These are phyloP conservation scores for Nannizziopsis barbatae DNA, from an alignment of 2,329 filamentous ascomycete species.

Conservation along the genomic window DNA sequence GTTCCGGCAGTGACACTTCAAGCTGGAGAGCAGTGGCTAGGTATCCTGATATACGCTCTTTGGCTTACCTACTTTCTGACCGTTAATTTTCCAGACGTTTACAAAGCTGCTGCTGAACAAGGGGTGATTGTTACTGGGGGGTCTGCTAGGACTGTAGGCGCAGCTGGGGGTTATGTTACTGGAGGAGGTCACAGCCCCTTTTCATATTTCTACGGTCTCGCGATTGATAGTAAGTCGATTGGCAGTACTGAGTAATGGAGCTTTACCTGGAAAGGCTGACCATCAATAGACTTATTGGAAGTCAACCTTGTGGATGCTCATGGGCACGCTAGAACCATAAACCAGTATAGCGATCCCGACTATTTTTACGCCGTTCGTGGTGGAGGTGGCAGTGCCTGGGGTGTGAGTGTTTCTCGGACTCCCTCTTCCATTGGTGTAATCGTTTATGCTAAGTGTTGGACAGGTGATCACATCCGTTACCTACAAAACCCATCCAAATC, in stretches of 20 bases:
- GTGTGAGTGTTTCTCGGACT: slow-evolving; percentile 14
- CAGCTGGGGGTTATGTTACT: slow-evolving; percentile 22
- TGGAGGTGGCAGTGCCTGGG: slow-evolving; percentile 21
- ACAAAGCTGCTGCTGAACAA: slow-evolving; percentile 18
- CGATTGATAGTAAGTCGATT: slow-evolving; percentile 20
- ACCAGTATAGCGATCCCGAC: slow-evolving; percentile 20
- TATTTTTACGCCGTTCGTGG: slow-evolving; percentile 22
- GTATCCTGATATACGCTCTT: slow-evolving; percentile 8
- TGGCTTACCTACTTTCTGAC: background rate
- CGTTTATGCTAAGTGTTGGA: background rate
- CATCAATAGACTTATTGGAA: slow-evolving; percentile 17
- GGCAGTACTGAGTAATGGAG: background rate
- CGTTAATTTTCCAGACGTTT: slow-evolving; percentile 17
- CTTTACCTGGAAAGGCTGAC: background rate
- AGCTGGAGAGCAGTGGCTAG: slow-evolving; percentile 22
- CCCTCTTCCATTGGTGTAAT: background rate
- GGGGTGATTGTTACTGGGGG: slow-evolving; percentile 21
- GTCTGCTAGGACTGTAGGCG: slow-evolving; percentile 20
- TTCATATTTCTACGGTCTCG: slow-evolving; percentile 21
- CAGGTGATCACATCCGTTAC: slow-evolving; percentile 20
- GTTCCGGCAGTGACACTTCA: slow-evolving; percentile 21
- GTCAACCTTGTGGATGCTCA: slow-evolving; percentile 18
- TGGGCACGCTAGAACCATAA: slow-evolving; percentile 17
- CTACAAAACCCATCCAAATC: slow-evolving; percentile 21
- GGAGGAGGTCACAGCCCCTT: slow-evolving; percentile 22